Percentiles rank a stretch among this genome's conserved stretches.
Evolutionary conservation across 1,139 yeast species (phyloP).

Genomic region (Suhomyces wounanorum): DNA sequence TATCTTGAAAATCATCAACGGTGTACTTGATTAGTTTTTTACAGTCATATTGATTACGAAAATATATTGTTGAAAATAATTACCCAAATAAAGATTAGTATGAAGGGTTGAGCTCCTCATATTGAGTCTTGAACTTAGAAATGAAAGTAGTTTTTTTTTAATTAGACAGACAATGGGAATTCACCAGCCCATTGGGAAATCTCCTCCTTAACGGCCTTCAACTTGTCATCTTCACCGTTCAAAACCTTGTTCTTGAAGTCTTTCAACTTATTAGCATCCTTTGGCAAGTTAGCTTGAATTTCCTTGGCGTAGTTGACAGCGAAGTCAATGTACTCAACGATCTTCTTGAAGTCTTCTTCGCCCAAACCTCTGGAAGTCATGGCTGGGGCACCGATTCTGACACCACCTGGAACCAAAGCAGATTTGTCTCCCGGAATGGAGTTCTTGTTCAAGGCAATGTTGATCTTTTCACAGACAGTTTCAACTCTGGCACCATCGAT

Average conservation of each 20-base stretch:
- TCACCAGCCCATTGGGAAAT: constrained; percentile 89
- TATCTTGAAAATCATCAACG: too few relatives aligned
- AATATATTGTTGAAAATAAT: constrained; percentile 15
- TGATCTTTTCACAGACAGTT: constrained; percentile 89
- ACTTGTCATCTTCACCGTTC: constrained; percentile 63
- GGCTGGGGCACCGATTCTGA: constrained; percentile 98
- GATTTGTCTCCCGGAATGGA: constrained; percentile 98
- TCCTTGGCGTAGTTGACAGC: constrained; percentile 80
- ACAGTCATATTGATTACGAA: neutral
- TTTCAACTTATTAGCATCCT: constrained; percentile 88
- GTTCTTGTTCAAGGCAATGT: constrained; percentile 95
- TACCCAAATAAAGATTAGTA: constrained; percentile 11
- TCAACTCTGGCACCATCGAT: constrained; percentile 98
- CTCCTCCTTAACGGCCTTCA: constrained; percentile 70
- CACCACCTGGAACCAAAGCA: constrained; percentile 97
- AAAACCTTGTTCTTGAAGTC: constrained; percentile 86
- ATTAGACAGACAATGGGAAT: constrained; percentile 83
- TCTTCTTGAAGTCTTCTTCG: constrained; percentile 79
- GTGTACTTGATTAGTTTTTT: neutral
- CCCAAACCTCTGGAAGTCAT: constrained; percentile 97
- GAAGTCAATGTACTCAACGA: constrained; percentile 80
- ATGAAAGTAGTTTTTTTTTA: constrained; percentile 8
- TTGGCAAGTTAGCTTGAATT: constrained; percentile 74
- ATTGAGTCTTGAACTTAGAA: constrained; percentile 8
- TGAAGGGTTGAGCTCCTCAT: constrained; percentile 15